A percentile compares a stretch with the other conserved stretches of the same genome.
Conservation (phyloP, 495 filamentous ascomycete species). For the Neurospora sp. region DNA sequence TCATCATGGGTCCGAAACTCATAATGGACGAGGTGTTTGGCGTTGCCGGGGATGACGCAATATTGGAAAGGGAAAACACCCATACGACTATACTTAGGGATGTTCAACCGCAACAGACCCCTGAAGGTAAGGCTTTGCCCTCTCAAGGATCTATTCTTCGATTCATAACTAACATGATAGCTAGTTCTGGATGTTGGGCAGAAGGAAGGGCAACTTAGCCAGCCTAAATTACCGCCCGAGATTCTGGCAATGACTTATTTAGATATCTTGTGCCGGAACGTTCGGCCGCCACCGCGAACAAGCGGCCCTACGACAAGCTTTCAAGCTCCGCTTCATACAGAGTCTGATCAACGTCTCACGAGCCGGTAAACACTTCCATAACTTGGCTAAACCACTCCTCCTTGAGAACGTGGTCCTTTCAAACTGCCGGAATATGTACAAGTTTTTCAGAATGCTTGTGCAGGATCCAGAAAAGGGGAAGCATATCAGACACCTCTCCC, state of each 20-base stretch:
- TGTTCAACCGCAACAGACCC: no score
- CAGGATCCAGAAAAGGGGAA: background rate
- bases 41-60: no score
- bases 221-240: background rate
- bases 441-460: background rate
- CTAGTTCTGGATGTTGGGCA: no score
- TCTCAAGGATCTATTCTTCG: no score
- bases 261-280: background rate
- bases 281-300: background rate
- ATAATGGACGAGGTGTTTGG: no score
- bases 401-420: background rate
- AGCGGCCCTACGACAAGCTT: background rate
- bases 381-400: background rate
- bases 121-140: no score
- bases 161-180: no score
- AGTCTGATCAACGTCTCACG: background rate
- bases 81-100: no score
- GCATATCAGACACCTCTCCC: background rate
- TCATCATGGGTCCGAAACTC: no score
- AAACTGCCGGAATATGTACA: background rate
- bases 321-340: background rate
- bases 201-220: no score
- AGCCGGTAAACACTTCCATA: background rate
- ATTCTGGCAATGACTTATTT: background rate
- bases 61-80: no score